These are phyloP conservation scores for Nemania bipapillata DNA, from an alignment of 2,329 filamentous ascomycete genomes.

Conservation along the genomic window DNA sequence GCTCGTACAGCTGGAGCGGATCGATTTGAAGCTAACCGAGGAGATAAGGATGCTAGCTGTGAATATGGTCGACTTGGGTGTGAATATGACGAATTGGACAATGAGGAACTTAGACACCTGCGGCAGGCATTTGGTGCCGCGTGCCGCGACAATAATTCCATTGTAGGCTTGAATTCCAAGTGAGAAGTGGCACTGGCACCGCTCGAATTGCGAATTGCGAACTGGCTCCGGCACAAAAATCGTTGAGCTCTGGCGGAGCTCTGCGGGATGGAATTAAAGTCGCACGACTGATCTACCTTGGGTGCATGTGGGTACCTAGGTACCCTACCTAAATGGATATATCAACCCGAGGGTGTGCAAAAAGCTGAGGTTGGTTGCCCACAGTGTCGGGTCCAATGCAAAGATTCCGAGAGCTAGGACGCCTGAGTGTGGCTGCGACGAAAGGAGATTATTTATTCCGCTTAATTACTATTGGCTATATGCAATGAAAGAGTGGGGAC, in stretches of 20 bases:
- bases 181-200: conserved; percentile 2
- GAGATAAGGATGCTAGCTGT: conserved; percentile 35
- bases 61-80: conserved; percentile 42
- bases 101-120: conserved; percentile 44
- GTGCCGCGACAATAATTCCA: conserved; percentile 49
- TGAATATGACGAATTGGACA: conserved; percentile 38
- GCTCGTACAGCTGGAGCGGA: conserved; percentile 31
- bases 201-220: too few relatives aligned
- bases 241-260: conserved; percentile 14
- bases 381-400: background rate
- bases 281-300: conserved; percentile 11
- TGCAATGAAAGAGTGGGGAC: background rate
- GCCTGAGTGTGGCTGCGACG: background rate
- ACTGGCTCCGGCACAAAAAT: conserved; percentile 1
- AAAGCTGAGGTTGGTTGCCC: background rate
- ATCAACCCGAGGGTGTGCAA: conserved; percentile 1
- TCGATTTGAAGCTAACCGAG: conserved; percentile 24
- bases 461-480: conserved; percentile 6
- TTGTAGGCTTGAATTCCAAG: conserved; percentile 26
- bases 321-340: background rate
- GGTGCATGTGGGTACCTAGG: background rate
- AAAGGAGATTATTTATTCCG: conserved; percentile 2
- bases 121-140: conserved; percentile 47
- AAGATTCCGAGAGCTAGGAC: background rate
- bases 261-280: conserved; percentile 13